Conservation (phyloP, 305 asterid species). For the Salvia sclarea region DNA sequence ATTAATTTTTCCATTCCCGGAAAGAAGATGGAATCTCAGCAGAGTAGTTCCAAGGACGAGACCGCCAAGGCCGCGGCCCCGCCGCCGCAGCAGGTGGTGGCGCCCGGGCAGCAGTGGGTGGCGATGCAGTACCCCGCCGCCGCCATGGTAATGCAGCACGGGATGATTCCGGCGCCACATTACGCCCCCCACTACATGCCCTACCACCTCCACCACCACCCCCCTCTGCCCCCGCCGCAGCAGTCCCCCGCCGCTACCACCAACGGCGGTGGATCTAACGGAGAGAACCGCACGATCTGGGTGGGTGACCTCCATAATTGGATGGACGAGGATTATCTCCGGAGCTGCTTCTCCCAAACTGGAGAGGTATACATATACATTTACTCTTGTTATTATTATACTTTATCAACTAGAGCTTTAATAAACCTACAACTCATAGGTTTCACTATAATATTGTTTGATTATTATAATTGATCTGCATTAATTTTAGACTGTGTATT, state of each 20-base stretch:
- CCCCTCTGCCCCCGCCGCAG: constrained; percentile 37
- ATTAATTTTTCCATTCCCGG: constrained; percentile 15
- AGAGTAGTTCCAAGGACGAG: constrained; percentile 34
- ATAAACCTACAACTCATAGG: constrained; percentile 11
- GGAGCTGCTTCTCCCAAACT: constrained; percentile 82
- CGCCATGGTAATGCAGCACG: constrained; percentile 90
- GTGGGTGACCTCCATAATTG: constrained; percentile 86
- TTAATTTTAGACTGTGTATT: not conserved
- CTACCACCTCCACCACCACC: constrained; percentile 52
- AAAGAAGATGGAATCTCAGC: constrained; percentile 63
- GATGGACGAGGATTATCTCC: constrained; percentile 98
- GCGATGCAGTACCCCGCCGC: constrained; percentile 85
- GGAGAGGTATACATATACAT: constrained; percentile 49
- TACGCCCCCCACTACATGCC: constrained; percentile 76
- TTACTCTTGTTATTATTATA: not conserved
- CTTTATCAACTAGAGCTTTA: constrained; percentile 8
- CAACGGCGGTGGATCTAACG: constrained; percentile 63
- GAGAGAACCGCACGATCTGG: constrained; percentile 93
- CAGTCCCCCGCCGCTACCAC: constrained; percentile 34
- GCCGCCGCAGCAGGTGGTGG: constrained; percentile 30
- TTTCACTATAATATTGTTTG: constrained; percentile 1
- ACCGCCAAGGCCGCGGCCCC: constrained; percentile 27
- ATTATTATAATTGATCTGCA: constrained; percentile 8
- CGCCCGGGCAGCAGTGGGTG: constrained; percentile 70
- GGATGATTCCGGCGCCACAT: constrained; percentile 72